Conservation (phyloP, 1,284 basidiomycete genomes). For the Papiliotrema laurentii region DNA sequence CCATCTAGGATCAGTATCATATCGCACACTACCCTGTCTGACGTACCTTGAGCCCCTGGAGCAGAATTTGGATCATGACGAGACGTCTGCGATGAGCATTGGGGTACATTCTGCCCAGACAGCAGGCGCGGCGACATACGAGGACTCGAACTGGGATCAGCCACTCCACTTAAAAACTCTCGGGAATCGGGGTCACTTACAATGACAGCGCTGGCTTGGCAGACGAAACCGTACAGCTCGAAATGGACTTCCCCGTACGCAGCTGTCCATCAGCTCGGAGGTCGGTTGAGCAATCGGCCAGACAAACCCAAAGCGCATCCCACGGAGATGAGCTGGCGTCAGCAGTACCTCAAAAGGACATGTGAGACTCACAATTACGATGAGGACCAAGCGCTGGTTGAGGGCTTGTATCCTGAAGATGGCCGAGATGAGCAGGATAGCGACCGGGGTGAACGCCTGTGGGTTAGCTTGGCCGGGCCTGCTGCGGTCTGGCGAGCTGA, state of each 20-base stretch:
- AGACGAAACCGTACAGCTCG: constrained; percentile 77
- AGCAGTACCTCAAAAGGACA: constrained; percentile 27
- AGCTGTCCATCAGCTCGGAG: constrained; percentile 14
- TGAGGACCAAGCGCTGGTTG: constrained; percentile 67
- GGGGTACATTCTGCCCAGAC: background rate
- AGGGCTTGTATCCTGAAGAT: constrained; percentile 78
- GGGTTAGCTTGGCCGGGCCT: background rate
- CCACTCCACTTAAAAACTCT: background rate
- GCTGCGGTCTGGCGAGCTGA: constrained; percentile 27
- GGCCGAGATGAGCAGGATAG: constrained; percentile 90
- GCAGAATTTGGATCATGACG: constrained; percentile 76
- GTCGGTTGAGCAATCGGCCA: constrained; percentile 1
- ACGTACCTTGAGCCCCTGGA: constrained; percentile 43
- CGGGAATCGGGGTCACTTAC: constrained; percentile 21
- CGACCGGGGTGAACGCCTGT: constrained; percentile 88
- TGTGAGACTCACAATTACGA: constrained; percentile 62
- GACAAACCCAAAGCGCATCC: constrained; percentile 81
- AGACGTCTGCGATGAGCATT: constrained; percentile 56
- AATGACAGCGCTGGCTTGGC: constrained; percentile 69
- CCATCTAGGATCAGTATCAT: constrained; percentile 60
- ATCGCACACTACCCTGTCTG: no score
- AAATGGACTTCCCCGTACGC: constrained; percentile 78
- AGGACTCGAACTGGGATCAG: constrained; percentile 39
- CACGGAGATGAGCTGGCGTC: constrained; percentile 72
- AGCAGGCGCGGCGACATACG: constrained; percentile 13